Conservation (phyloP, 1,284 basidiomycete genomes). For the Sporisorium graminicola region DNA sequence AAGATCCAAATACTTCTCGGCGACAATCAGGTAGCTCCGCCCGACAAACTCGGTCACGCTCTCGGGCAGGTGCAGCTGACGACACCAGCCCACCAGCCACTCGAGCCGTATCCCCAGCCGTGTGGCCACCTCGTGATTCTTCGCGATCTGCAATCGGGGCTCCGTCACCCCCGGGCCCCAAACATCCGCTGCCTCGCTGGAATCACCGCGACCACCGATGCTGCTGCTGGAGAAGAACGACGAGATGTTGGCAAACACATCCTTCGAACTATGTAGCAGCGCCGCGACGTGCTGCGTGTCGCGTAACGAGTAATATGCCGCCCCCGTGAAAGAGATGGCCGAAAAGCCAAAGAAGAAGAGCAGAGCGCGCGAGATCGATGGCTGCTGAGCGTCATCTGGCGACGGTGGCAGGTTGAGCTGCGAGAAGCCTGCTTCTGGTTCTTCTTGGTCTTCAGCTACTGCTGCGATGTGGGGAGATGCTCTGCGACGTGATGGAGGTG, state of each 20-base stretch:
- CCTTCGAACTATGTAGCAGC: slow-evolving; percentile 10
- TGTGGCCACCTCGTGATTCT: slow-evolving; percentile 34
- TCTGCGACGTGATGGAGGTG: neutral
- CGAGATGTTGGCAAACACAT: slow-evolving; percentile 38
- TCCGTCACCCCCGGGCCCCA: slow-evolving; percentile 33
- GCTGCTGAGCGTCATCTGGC: slow-evolving; percentile 3
- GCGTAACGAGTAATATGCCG: slow-evolving; percentile 35
- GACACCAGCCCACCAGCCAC: slow-evolving; percentile 47
- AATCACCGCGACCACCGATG: too few species aligned
- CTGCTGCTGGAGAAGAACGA: slow-evolving; percentile 20
- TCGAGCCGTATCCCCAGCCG: slow-evolving; percentile 38
- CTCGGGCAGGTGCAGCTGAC: slow-evolving; percentile 30
- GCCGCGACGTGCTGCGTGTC: slow-evolving; percentile 26
- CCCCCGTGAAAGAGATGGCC: slow-evolving; percentile 24
- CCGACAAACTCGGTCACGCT: slow-evolving; percentile 34
- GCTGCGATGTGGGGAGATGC: neutral
- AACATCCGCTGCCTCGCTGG: neutral
- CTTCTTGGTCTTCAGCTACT: neutral
- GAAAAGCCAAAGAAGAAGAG: slow-evolving; percentile 40
- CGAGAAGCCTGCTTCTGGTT: slow-evolving; percentile 2
- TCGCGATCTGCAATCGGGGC: slow-evolving; percentile 20
- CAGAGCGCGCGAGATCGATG: slow-evolving; percentile 26
- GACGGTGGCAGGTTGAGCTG: slow-evolving; percentile 1
- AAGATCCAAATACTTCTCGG: slow-evolving; percentile 52
- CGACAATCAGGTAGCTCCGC: slow-evolving; percentile 23